These are phyloP conservation scores for Fusarium tjaetaba DNA, from an alignment of 2,329 filamentous ascomycete genomes.

Conservation along the genomic window DNA sequence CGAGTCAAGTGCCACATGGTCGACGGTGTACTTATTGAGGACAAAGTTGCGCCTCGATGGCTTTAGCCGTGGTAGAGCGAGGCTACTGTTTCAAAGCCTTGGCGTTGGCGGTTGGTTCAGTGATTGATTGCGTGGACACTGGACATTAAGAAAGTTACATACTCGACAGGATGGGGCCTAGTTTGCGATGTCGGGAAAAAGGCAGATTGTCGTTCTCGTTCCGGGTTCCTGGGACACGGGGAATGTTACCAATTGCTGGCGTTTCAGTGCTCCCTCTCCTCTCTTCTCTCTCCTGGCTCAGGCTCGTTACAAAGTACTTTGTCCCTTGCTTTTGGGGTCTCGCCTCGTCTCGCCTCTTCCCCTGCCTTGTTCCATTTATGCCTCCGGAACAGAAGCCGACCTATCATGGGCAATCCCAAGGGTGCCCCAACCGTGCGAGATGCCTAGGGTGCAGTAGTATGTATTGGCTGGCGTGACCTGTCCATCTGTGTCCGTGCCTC, in stretches of 20 bases:
- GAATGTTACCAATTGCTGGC: constrained; percentile 18
- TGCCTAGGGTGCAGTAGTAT: constrained; percentile 15
- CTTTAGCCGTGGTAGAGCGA: constrained; percentile 1
- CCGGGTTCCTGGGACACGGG: constrained; percentile 26
- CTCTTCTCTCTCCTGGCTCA: not conserved
- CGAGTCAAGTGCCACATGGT: constrained; percentile 28
- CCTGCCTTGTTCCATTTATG: constrained; percentile 16
- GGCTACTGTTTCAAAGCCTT: constrained; percentile 5
- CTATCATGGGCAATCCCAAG: constrained; percentile 5
- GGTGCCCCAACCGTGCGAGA: constrained; percentile 36
- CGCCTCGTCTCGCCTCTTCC: constrained; percentile 13
- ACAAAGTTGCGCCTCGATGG: constrained; percentile 1
- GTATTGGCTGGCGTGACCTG: constrained; percentile 18
- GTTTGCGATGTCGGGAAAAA: constrained; percentile 2
- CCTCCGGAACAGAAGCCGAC: constrained; percentile 28
- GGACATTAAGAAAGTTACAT: not conserved
- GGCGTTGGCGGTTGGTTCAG: not conserved
- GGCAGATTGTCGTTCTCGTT: not conserved
- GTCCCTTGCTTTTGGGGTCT: constrained; percentile 19
- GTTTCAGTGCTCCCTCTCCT: not conserved
- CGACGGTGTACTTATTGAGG: not conserved
- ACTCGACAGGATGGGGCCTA: not conserved
- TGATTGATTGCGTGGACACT: not conserved
- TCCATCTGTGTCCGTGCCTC: constrained; percentile 20
- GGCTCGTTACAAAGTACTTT: not conserved